Evolutionary conservation across 768 basidiomycete species (phyloP).

Genomic region (Polyporus arcularius): DNA sequence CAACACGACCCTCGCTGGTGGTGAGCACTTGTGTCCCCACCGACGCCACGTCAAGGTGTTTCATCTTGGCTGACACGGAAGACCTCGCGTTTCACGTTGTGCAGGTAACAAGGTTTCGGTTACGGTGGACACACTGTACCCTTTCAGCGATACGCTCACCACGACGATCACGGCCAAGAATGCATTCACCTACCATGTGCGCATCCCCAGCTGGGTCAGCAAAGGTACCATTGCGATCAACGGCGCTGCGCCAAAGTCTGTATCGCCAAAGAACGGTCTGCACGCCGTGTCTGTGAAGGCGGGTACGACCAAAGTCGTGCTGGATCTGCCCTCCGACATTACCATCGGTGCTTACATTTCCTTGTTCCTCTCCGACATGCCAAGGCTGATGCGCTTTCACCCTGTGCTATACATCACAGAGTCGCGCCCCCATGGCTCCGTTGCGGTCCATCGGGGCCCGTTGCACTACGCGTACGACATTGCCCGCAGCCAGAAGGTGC

Average conservation of each 20-base stretch:
- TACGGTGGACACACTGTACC: constrained; percentile 50
- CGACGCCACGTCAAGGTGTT: not conserved
- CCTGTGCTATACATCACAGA: constrained; percentile 33
- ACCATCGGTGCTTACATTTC: constrained; percentile 38
- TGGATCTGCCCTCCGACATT: constrained; percentile 49
- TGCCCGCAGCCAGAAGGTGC: constrained; percentile 35
- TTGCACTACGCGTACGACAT: constrained; percentile 59
- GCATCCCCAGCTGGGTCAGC: constrained; percentile 53
- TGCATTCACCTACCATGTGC: constrained; percentile 48
- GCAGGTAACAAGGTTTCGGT: constrained; percentile 45
- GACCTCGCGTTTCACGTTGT: not conserved
- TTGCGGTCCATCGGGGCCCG: constrained; percentile 56
- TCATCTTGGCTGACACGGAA: not conserved
- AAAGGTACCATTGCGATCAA: constrained; percentile 45
- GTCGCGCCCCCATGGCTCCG: constrained; percentile 49
- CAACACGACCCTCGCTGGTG: constrained; percentile 39
- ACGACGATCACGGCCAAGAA: constrained; percentile 45
- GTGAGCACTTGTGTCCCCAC: constrained; percentile 23
- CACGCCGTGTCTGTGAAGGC: constrained; percentile 41
- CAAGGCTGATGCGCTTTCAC: not conserved
- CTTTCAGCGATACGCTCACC: constrained; percentile 51
- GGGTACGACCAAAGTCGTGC: constrained; percentile 45
- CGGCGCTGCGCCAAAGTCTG: constrained; percentile 36
- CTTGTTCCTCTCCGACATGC: not conserved
- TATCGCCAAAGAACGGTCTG: constrained; percentile 46